These are phyloP conservation scores for Daldinia grandis DNA, from an alignment of 495 filamentous ascomycete species.

Conservation along the genomic window DNA sequence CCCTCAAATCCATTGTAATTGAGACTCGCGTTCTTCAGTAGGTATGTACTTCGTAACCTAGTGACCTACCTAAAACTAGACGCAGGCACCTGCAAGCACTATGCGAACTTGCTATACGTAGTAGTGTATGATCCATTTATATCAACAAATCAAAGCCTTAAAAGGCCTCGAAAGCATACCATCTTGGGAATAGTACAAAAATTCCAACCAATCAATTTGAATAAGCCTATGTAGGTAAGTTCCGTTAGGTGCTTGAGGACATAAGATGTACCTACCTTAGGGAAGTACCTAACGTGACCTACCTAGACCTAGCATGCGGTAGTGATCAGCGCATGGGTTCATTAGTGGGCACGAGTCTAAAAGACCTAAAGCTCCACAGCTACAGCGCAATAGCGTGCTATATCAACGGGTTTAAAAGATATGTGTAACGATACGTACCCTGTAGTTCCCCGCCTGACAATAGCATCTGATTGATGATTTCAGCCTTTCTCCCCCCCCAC, in stretches of 20 bases:
- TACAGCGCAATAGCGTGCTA: slow-evolving; percentile 10
- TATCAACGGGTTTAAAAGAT: not conserved
- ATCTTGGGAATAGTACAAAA: too few relatives aligned
- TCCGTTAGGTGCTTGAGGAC: too few relatives aligned
- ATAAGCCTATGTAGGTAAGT: too few relatives aligned
- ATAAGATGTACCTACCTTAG: not conserved
- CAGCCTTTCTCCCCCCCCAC: slow-evolving; percentile 20
- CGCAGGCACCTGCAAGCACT: too few relatives aligned
- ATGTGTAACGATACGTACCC: slow-evolving; percentile 4
- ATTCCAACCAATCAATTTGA: too few relatives aligned
- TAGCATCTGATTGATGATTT: slow-evolving; percentile 41
- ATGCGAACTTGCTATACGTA: too few relatives aligned
- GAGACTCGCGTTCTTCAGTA: not conserved
- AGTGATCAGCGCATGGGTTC: slow-evolving; percentile 25
- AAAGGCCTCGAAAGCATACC: too few relatives aligned
- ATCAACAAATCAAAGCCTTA: too few relatives aligned
- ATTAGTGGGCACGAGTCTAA: slow-evolving; percentile 18
- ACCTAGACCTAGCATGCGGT: slow-evolving; percentile 4
- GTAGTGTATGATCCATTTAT: too few relatives aligned
- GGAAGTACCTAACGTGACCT: not conserved
- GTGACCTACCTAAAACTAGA: too few relatives aligned
- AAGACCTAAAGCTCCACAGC: slow-evolving; percentile 30
- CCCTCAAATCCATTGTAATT: not conserved
- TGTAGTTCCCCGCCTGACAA: slow-evolving; percentile 34
- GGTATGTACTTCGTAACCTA: too few relatives aligned